Percentiles rank a stretch among this genome's conserved stretches.
Conservation (phyloP, 257 asterid genomes). For the Salvia hispanica region DNA sequence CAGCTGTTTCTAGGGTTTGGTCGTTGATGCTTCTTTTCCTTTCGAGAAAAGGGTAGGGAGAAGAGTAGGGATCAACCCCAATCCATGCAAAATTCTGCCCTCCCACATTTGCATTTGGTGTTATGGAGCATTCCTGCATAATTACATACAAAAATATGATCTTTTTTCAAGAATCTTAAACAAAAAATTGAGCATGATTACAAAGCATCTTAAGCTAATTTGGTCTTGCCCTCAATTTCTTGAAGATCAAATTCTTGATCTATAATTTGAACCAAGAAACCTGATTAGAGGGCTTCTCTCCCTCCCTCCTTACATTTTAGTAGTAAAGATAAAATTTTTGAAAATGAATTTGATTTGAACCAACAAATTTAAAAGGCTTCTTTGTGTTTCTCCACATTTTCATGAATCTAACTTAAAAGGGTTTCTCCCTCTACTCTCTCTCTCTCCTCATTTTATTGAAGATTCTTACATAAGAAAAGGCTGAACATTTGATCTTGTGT, state of each 20-base stretch:
- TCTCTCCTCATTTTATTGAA: background rate
- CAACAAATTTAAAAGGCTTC: background rate
- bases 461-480: background rate
- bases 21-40: constrained; percentile 38
- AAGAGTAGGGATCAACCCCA: constrained; percentile 50
- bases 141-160: constrained; percentile 15
- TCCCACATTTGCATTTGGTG: constrained; percentile 42
- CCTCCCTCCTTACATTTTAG: background rate
- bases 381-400: no score
- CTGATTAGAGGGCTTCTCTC: background rate
- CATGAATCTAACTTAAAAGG: no score
- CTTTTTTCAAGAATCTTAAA: background rate
- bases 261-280: background rate
- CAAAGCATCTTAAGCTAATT: background rate
- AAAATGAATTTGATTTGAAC: background rate
- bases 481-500: constrained; percentile 15
- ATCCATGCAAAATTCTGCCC: constrained; percentile 57
- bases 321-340: background rate
- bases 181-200: background rate
- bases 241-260: constrained; percentile 13
- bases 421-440: background rate
- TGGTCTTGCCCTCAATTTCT: background rate
- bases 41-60: constrained; percentile 60
- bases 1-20: constrained; percentile 57
- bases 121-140: constrained; percentile 65